Percentiles rank a stretch among this genome's conserved stretches.
Evolutionary conservation across 176 grass and related monocot species (phyloP).

Genomic region (Lolium multiflorum): DNA sequence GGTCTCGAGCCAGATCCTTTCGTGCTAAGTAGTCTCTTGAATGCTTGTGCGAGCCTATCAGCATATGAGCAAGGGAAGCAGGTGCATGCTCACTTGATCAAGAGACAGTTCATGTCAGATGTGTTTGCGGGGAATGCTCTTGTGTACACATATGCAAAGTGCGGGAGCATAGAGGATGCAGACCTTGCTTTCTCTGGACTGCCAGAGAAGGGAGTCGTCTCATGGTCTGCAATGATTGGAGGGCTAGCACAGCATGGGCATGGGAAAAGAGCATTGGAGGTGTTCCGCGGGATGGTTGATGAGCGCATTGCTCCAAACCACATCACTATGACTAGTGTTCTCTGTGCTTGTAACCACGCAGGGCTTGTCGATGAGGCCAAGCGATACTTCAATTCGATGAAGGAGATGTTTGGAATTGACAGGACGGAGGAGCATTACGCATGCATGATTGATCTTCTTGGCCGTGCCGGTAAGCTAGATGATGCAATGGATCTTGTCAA

Average conservation of each 20-base stretch:
- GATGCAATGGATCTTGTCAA: slow-evolving; percentile 81
- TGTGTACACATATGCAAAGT: slow-evolving; percentile 92
- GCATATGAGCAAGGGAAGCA: slow-evolving; percentile 92
- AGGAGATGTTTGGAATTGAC: slow-evolving; percentile 74
- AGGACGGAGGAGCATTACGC: slow-evolving; percentile 83
- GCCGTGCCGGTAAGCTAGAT: slow-evolving; percentile 73
- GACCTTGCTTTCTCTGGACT: slow-evolving; percentile 64
- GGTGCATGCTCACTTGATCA: slow-evolving; percentile 78
- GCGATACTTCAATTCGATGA: slow-evolving; percentile 80
- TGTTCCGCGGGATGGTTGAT: slow-evolving; percentile 75
- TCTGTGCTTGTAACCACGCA: slow-evolving; percentile 85
- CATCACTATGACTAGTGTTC: slow-evolving; percentile 84
- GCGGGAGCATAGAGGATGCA: slow-evolving; percentile 88
- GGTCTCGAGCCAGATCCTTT: slow-evolving; percentile 79
- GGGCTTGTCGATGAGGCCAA: slow-evolving; percentile 79
- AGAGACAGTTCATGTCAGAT: slow-evolving; percentile 72
- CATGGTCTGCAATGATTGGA: slow-evolving; percentile 98
- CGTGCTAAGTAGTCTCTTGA: slow-evolving; percentile 83
- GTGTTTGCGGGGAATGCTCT: slow-evolving; percentile 81
- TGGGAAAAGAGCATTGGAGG: slow-evolving; percentile 66
- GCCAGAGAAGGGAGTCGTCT: slow-evolving; percentile 75
- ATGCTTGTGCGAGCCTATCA: slow-evolving; percentile 82
- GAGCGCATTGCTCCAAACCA: slow-evolving; percentile 75
- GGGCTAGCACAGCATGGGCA: slow-evolving; percentile 90
- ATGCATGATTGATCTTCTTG: slow-evolving; percentile 91